These are phyloP conservation scores for Allium fistulosum DNA, from an alignment of 106 monocot species.

Conservation along the genomic window DNA sequence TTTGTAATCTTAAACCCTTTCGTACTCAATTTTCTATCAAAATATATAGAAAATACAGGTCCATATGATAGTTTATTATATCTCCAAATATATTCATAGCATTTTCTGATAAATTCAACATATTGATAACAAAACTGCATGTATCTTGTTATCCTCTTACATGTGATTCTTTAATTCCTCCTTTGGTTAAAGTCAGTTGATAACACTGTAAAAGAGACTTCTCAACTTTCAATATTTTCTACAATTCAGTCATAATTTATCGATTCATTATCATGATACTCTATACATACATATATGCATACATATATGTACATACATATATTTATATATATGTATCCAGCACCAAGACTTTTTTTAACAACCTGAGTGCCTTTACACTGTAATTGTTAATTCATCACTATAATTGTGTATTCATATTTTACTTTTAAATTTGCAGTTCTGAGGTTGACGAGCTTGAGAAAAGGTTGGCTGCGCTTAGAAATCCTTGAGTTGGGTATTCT, in stretches of 20 bases:
- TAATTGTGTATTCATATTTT: not conserved
- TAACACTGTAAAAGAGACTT: not conserved
- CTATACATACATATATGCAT: too few relatives aligned
- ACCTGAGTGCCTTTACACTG: not conserved
- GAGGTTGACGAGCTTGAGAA: conserved; percentile 51
- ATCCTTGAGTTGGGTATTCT: conserved; percentile 10
- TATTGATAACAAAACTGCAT: too few relatives aligned
- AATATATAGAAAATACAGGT: too few relatives aligned
- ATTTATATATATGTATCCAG: not conserved
- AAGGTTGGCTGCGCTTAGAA: conserved; percentile 52
- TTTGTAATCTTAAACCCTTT: too few relatives aligned
- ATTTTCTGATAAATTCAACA: too few relatives aligned
- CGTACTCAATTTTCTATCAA: too few relatives aligned
- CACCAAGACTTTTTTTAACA: not conserved
- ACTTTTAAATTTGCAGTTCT: conserved; percentile 24
- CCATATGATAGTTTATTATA: too few relatives aligned
- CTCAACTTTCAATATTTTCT: not conserved
- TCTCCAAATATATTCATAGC: too few relatives aligned
- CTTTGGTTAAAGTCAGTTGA: not conserved
- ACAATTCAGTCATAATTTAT: too few relatives aligned
- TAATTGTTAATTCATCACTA: not conserved
- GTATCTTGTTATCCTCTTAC: not conserved
- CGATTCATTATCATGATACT: too few relatives aligned
- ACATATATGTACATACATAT: not conserved
- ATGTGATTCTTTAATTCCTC: not conserved